These are phyloP conservation scores for Salicornia ramosissima DNA, from an alignment of 148 eudicot species.

Conservation along the genomic window DNA sequence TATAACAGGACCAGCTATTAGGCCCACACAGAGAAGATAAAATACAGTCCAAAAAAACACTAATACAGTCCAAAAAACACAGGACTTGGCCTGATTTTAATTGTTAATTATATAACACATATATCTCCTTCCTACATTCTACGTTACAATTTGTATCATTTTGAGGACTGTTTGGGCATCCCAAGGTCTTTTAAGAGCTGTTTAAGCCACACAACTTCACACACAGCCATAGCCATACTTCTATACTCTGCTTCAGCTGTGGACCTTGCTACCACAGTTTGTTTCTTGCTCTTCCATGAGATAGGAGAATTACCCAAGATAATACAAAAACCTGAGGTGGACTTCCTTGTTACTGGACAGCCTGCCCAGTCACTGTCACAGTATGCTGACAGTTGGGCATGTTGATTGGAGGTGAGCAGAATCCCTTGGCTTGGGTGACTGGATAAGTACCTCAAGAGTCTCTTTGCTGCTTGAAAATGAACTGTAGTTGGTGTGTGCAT, in stretches of 20 bases:
- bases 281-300: background rate
- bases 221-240: background rate
- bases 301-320: background rate
- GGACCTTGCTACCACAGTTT: background rate
- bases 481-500: too few species aligned
- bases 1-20: too few species aligned
- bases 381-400: background rate
- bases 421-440: too few species aligned
- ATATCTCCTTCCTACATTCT: background rate
- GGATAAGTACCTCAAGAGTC: too few species aligned
- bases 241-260: background rate
- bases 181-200: background rate
- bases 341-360: background rate
- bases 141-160: background rate
- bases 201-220: background rate
- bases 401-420: too few species aligned
- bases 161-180: background rate
- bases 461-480: too few species aligned
- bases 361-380: constrained; percentile 4
- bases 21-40: too few species aligned
- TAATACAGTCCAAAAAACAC: too few species aligned
- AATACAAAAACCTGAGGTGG: background rate
- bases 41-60: too few species aligned
- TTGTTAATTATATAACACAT: too few species aligned
- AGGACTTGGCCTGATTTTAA: too few species aligned